A percentile compares a stretch with the other conserved stretches of the same genome.
Evolutionary conservation across 305 asterid species (phyloP).

Genomic region (Fraxinus ornus): DNA sequence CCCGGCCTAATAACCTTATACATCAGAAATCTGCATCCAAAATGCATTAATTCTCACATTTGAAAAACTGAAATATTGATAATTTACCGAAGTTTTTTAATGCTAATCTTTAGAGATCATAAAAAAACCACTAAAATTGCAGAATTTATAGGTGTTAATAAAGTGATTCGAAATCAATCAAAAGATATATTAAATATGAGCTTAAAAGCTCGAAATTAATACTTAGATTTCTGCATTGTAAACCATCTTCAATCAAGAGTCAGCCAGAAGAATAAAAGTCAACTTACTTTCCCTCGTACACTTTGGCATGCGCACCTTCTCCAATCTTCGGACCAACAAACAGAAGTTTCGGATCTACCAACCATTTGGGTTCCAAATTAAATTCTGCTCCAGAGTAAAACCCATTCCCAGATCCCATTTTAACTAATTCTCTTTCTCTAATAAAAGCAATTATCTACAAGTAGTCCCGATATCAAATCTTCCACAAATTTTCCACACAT

Average conservation of each 20-base stretch:
- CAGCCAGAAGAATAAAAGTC: conserved; percentile 31
- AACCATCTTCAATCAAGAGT: conserved; percentile 19
- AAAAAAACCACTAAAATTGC: not conserved
- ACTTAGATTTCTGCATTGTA: not conserved
- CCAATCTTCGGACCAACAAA: conserved; percentile 95
- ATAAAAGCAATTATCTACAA: conserved; percentile 26
- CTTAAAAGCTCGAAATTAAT: not conserved
- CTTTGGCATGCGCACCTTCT: conserved; percentile 98
- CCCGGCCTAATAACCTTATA: not conserved
- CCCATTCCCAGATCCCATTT: conserved; percentile 72
- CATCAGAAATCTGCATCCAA: not conserved
- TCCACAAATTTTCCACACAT: conserved; percentile 24
- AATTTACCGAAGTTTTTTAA: not conserved
- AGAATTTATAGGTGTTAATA: not conserved
- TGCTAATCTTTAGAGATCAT: not conserved
- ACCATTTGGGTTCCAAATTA: conserved; percentile 64
- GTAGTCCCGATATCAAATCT: conserved; percentile 37
- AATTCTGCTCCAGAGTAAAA: conserved; percentile 61
- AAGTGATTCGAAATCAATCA: not conserved
- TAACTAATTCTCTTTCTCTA: conserved; percentile 17
- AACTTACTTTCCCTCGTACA: conserved; percentile 95
- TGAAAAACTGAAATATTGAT: not conserved
- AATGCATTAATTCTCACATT: not conserved
- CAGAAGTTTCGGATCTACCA: conserved; percentile 86
- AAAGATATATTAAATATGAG: not conserved